phyloP scores from a whole-genome alignment of 257 asterid genomes.

The Salvia rosmarinus region DNA sequence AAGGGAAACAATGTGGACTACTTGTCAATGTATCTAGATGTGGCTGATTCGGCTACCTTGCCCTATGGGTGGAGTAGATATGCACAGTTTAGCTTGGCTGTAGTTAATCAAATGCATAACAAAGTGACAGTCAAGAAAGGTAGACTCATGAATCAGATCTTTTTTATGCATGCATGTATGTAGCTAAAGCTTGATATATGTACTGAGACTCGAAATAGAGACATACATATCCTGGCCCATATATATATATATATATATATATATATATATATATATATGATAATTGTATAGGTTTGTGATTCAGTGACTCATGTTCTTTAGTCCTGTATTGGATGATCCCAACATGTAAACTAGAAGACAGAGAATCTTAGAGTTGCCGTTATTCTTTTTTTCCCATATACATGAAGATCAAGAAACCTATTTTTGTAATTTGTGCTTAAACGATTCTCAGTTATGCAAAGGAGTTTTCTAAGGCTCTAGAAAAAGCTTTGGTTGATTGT shows the following conservation, averaged over 20 bases:
- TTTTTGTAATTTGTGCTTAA: conserved; percentile 5
- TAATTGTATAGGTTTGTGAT: conserved; percentile 5
- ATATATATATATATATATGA: conserved; percentile 22
- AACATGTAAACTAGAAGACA: neutral
- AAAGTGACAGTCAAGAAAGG: conserved; percentile 48
- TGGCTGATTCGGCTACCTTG: conserved; percentile 57
- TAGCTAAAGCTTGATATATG: conserved; percentile 27
- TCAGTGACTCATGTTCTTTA: conserved; percentile 10
- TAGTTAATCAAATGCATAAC: conserved; percentile 53
- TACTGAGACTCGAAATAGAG: neutral
- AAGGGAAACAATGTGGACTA: conserved; percentile 60
- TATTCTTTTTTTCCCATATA: conserved; percentile 6
- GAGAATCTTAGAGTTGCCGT: neutral
- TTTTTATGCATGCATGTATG: conserved; percentile 26
- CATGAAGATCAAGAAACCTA: neutral
- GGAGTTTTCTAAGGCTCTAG: conserved; percentile 11
- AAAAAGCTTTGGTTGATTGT: conserved; percentile 1
- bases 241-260: too few relatives aligned
- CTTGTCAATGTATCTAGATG: conserved; percentile 67
- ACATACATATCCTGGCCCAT: neutral
- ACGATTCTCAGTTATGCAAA: conserved; percentile 9
- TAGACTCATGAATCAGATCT: conserved; percentile 31
- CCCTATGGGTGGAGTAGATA: conserved; percentile 63
- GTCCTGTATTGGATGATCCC: conserved; percentile 18
- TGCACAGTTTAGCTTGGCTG: conserved; percentile 61